phyloP scores from a whole-genome alignment of 1,284 basidiomycete species.

The Thecaphora thlaspeos region DNA sequence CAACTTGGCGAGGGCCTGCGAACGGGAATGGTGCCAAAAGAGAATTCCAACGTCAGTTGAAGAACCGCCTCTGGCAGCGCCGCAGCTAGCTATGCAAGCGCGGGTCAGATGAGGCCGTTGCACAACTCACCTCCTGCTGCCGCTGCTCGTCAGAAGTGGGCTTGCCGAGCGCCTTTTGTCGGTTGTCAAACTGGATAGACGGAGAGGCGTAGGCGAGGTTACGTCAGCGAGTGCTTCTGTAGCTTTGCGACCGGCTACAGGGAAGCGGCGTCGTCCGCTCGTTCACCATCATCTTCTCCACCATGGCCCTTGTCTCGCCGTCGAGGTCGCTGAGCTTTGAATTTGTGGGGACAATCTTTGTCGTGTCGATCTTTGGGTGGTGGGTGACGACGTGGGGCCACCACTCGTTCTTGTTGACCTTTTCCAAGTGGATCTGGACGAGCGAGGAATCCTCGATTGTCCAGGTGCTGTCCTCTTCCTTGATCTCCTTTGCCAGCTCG shows the following conservation, averaged over 20 bases:
- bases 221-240: too few relatives aligned
- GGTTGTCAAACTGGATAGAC: slow-evolving; percentile 80
- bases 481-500: slow-evolving; percentile 89
- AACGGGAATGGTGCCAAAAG: too few relatives aligned
- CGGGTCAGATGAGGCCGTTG: background rate
- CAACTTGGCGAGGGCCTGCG: slow-evolving; percentile 19
- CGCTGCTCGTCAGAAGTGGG: slow-evolving; percentile 60
- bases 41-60: too few relatives aligned
- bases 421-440: slow-evolving; percentile 79
- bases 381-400: slow-evolving; percentile 96
- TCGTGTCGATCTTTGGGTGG: slow-evolving; percentile 95
- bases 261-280: too few relatives aligned
- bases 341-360: slow-evolving; percentile 91
- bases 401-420: slow-evolving; percentile 83
- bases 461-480: slow-evolving; percentile 96
- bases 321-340: slow-evolving; percentile 95
- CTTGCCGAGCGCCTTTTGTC: slow-evolving; percentile 96
- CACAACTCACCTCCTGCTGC: slow-evolving; percentile 43
- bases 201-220: background rate
- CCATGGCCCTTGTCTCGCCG: slow-evolving; percentile 92
- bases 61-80: too few relatives aligned
- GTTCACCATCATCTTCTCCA: slow-evolving; percentile 98
- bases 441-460: slow-evolving; percentile 79
- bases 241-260: too few relatives aligned
- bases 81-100: too few relatives aligned